Base-by-base conservation (phyloP, 257 asterid genomes). In the Cruciata laevipes region DNA sequence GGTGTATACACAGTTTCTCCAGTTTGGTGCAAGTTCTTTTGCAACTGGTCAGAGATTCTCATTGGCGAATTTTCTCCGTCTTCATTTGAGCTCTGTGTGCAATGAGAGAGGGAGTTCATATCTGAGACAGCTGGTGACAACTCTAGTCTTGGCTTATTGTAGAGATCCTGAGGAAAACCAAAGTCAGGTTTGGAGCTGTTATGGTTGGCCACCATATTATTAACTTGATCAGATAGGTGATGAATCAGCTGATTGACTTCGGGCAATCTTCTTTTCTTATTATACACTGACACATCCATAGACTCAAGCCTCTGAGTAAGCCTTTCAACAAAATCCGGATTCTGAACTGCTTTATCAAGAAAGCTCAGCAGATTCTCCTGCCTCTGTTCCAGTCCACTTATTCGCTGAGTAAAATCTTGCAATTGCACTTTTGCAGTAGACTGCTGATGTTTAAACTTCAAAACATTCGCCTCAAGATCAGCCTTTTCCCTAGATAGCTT, bases 21-120 rank as follows among this genome's bases (percentile, higher is more conserved):
- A 1, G 87, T 66, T 75, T 84, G 72, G 71, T 71, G 83, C 65
- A 52, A 64, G 3, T 85, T 87, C 57, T 79, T 87, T 25, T 84
- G 76, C 83, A 83, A 79, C 70, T 74, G 76, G 30, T 84, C 88
- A 27, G 78, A 69, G 42, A 63, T 63, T 71, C 83, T 77, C 77
- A 76, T 84, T 37, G 72, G 78, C 59, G 89, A 85, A 68, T 82
- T 86, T 18, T 81, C 81, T 55, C 84, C 92, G 62, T 82, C 95
- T 62, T 86, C 96, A 35, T 87, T 86, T 49, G 96, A 89, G 82
- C 97, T 89, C 63, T 84, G 95, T 2, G 96, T 84, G 88, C 96
- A 87, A n/a, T 74, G 84, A 9, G 97, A 87, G 66, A 82, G 78
- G 75, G 81, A 71, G 79, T 89, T 87, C 70, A 79, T 78, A 75